Percentiles rank a stretch among this genome's conserved stretches.
Evolutionary conservation across 805 yeast species (phyloP).

Genomic region (Komagataella populi): DNA sequence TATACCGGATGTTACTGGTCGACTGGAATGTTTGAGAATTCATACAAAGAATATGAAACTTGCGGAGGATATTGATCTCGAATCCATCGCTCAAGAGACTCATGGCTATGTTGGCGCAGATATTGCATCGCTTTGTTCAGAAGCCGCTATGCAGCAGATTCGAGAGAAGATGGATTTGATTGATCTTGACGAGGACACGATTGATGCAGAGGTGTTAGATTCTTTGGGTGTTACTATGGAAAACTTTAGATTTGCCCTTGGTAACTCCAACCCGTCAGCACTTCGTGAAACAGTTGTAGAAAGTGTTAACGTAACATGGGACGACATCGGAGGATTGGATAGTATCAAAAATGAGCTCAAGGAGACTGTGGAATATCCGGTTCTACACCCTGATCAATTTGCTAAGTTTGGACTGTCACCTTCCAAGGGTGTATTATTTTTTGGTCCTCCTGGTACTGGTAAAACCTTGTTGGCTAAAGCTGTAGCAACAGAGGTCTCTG

Average conservation of each 20-base stretch:
- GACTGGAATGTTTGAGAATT: conserved; percentile 91
- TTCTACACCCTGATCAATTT: conserved; percentile 96
- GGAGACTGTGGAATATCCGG: conserved; percentile 99
- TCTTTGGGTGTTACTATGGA: conserved; percentile 98
- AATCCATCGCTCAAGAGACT: conserved; percentile 91
- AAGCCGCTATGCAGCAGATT: conserved; percentile 99
- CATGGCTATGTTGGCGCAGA: conserved; percentile 99
- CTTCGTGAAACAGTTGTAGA: conserved; percentile 98
- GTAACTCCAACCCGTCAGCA: conserved; percentile 97
- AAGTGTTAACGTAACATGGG: conserved; percentile 98
- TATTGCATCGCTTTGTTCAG: conserved; percentile 97
- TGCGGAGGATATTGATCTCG: conserved; percentile 89
- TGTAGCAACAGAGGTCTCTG: conserved; percentile 97
- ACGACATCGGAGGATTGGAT: conserved; percentile 97
- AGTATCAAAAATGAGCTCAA: conserved; percentile 91
- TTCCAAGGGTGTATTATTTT: conserved; percentile 95
- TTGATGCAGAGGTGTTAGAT: conserved; percentile 93
- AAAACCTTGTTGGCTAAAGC: conserved; percentile 97
- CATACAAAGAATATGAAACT: conserved; percentile 98
- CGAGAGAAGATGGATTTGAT: conserved; percentile 98
- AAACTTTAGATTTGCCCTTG: conserved; percentile 93
- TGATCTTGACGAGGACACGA: conserved; percentile 90
- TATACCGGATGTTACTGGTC: conserved; percentile 96
- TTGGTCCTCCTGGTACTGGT: conserved; percentile 99
- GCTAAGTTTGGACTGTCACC: conserved; percentile 97